Percentiles rank a stretch among this genome's conserved stretches.
Evolutionary conservation across 176 grass and related monocot species (phyloP).

Genomic region (Cymbopogon citratus): DNA sequence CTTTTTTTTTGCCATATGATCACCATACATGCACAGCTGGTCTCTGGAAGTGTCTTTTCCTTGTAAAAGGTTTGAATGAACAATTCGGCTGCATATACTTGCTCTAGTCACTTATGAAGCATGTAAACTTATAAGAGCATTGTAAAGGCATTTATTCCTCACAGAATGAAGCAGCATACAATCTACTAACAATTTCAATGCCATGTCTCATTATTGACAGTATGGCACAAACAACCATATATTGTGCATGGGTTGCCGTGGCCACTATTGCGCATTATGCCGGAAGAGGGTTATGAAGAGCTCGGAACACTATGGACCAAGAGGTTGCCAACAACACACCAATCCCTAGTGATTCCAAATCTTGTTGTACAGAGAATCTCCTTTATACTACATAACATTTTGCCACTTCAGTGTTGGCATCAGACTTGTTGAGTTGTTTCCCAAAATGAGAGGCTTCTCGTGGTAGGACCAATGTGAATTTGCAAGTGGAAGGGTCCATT

Average conservation of each 20-base stretch:
- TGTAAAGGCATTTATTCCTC: background rate
- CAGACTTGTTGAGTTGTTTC: background rate
- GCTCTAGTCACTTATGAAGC: background rate
- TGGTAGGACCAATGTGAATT: background rate
- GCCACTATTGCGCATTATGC: conserved; percentile 3
- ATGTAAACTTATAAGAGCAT: background rate
- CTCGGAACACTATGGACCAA: background rate
- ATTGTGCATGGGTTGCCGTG: background rate
- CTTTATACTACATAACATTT: background rate
- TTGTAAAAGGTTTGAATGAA: background rate
- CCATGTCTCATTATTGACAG: background rate
- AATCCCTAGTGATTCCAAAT: background rate
- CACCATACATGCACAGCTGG: too few relatives aligned
- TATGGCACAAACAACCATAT: conserved; percentile 21
- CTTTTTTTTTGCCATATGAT: too few relatives aligned
- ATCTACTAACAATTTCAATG: background rate
- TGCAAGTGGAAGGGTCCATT: background rate
- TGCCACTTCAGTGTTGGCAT: background rate
- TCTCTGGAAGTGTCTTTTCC: background rate
- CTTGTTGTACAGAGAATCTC: background rate
- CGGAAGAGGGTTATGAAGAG: background rate
- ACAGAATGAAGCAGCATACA: background rate
- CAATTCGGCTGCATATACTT: background rate
- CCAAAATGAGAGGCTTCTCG: background rate
- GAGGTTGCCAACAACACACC: conserved; percentile 8